Conservation (phyloP, 768 basidiomycete genomes). For the Boletus sp. region DNA sequence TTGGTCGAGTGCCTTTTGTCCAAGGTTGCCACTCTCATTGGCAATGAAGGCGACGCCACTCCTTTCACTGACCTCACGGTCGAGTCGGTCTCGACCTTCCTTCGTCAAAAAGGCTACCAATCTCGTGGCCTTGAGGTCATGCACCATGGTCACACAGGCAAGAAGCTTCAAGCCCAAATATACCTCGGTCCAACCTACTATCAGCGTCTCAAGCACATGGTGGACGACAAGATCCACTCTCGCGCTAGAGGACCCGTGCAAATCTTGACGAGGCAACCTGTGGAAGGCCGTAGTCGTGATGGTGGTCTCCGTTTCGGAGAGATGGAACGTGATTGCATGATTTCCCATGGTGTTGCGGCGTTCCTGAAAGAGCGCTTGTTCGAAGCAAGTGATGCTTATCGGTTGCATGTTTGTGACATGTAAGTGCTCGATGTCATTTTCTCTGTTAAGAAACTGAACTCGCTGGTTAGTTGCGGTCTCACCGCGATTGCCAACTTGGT, state of each 20-base stretch:
- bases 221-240: conserved; percentile 99
- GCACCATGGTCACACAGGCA: conserved; percentile 99
- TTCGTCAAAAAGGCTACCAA: conserved; percentile 90
- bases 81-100: conserved; percentile 91
- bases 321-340: conserved; percentile 99
- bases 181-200: conserved; percentile 99
- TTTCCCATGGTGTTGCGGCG: conserved; percentile 96
- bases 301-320: conserved; percentile 99
- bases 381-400: conserved; percentile 89
- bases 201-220: conserved; percentile 99
- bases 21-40: conserved; percentile 93
- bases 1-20: conserved; percentile 97
- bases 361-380: conserved; percentile 98
- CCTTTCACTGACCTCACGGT: conserved; percentile 98
- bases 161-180: conserved; percentile 95
- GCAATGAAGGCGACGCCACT: conserved; percentile 97
- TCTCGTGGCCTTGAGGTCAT: conserved; percentile 96
- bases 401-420: conserved; percentile 96
- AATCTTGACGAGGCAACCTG: conserved; percentile 95
- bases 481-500: conserved; percentile 96
- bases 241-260: conserved; percentile 96
- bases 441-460: conserved; percentile 7
- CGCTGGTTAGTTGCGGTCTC: conserved; percentile 70
- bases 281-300: conserved; percentile 97
- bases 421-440: conserved; percentile 39